Conservation (phyloP, 2,329 filamentous ascomycete species). For the Apiospora pterosperma region DNA sequence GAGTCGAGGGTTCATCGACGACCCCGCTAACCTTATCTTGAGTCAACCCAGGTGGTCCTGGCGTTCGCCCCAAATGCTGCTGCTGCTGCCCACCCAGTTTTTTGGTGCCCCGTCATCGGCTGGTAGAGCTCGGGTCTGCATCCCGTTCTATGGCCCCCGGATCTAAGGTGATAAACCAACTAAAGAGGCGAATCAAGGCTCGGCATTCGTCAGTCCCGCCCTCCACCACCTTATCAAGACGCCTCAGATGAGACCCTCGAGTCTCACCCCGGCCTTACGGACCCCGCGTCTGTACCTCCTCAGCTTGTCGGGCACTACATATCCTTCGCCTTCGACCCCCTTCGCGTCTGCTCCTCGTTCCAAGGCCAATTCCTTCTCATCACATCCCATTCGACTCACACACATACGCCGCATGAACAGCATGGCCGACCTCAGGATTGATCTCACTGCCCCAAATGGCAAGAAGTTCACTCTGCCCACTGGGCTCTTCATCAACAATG, state of each 20-base stretch:
- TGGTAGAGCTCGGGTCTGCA: background rate
- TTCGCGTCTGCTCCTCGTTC: background rate
- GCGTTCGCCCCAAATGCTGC: too few relatives aligned
- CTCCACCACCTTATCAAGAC: background rate
- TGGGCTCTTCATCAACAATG: conserved; percentile 74
- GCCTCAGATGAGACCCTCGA: background rate
- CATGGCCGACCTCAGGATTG: conserved; percentile 34
- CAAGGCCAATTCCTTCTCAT: background rate
- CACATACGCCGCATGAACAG: conserved; percentile 6
- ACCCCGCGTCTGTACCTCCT: background rate
- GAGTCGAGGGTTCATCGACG: too few relatives aligned
- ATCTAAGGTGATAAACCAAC: background rate
- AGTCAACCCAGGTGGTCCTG: too few relatives aligned
- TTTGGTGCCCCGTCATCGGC: background rate
- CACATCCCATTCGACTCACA: background rate
- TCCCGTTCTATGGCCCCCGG: background rate
- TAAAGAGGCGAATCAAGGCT: background rate
- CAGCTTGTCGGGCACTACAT: background rate
- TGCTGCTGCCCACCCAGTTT: too few relatives aligned
- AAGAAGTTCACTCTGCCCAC: conserved; percentile 62
- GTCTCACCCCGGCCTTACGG: background rate
- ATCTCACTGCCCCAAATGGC: conserved; percentile 70
- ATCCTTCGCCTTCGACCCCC: background rate
- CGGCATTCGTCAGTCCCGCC: background rate
- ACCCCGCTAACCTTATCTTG: too few relatives aligned